A percentile compares a stretch with the other conserved stretches of the same genome.
These are phyloP conservation scores for Stylonectria norvegica DNA, from an alignment of 2,329 filamentous ascomycete species.

Conservation along the genomic window DNA sequence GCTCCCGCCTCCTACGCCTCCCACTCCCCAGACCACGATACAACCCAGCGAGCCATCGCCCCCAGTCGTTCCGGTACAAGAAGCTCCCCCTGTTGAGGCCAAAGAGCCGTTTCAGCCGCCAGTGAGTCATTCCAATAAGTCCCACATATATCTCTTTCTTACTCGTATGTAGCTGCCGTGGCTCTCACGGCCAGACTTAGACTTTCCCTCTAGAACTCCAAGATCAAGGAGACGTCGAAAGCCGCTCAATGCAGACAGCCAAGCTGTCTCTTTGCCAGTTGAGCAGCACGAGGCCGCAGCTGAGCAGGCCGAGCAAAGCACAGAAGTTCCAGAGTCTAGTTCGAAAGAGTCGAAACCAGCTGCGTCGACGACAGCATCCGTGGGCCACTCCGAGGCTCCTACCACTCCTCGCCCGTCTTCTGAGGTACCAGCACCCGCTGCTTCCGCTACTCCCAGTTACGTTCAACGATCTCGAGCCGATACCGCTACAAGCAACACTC, in stretches of 20 bases:
- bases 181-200: conserved; percentile 48
- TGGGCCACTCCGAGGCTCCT: conserved; percentile 15
- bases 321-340: conserved; percentile 17
- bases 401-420: conserved; percentile 26
- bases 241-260: conserved; percentile 34
- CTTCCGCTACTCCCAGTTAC: conserved; percentile 35
- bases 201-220: conserved; percentile 44
- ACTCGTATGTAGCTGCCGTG: conserved; percentile 50
- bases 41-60: conserved; percentile 29
- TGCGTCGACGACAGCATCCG: conserved; percentile 4
- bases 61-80: conserved; percentile 22
- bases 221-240: conserved; percentile 44
- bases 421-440: conserved; percentile 31
- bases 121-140: conserved; percentile 39
- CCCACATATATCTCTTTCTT: not conserved
- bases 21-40: conserved; percentile 43
- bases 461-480: conserved; percentile 22
- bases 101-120: conserved; percentile 44
- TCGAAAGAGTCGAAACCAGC: conserved; percentile 10
- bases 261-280: conserved; percentile 42
- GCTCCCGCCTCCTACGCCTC: conserved; percentile 45
- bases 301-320: conserved; percentile 21
- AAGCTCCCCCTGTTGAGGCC: conserved; percentile 24
- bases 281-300: conserved; percentile 35
- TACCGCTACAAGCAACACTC: conserved; percentile 19